Conservation (phyloP, 345 rosid genomes). For the Hypericum androsaemum region DNA sequence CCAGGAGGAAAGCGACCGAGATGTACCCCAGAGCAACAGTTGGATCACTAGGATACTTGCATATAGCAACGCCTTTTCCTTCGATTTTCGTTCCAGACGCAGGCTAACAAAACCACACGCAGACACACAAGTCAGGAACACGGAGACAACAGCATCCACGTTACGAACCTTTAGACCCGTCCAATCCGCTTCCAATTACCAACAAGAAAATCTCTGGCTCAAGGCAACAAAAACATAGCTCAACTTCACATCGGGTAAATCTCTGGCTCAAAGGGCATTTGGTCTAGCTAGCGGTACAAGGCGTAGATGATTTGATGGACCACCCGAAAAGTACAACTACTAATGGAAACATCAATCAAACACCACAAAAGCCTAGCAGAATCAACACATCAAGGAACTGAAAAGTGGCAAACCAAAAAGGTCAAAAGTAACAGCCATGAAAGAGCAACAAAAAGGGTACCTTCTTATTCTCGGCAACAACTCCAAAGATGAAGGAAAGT, state of each 20-base stretch:
- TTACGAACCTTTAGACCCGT: too few species aligned
- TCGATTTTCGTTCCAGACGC: conserved; percentile 51
- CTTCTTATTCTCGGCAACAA: conserved; percentile 79
- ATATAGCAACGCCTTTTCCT: conserved; percentile 52
- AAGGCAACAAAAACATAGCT: too few species aligned
- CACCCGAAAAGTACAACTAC: too few species aligned
- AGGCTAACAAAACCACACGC: conserved; percentile 29
- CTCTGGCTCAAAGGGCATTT: too few species aligned
- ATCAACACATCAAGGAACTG: background rate
- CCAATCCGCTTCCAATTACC: too few species aligned
- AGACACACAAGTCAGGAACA: too few species aligned
- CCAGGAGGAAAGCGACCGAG: conserved; percentile 50
- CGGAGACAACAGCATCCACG: too few species aligned
- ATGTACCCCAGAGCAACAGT: conserved; percentile 54
- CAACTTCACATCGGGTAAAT: too few species aligned
- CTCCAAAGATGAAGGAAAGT: conserved; percentile 55
- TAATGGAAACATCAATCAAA: background rate
- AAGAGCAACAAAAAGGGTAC: conserved; percentile 15
- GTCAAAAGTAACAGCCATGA: background rate
- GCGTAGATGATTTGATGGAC: too few species aligned
- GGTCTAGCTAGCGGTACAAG: too few species aligned
- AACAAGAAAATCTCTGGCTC: too few species aligned
- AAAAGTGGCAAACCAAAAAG: too few species aligned
- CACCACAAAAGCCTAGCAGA: background rate
- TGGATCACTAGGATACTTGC: conserved; percentile 83